These are phyloP conservation scores for Pyrus communis DNA, from an alignment of 306 rosid genomes.

Conservation along the genomic window DNA sequence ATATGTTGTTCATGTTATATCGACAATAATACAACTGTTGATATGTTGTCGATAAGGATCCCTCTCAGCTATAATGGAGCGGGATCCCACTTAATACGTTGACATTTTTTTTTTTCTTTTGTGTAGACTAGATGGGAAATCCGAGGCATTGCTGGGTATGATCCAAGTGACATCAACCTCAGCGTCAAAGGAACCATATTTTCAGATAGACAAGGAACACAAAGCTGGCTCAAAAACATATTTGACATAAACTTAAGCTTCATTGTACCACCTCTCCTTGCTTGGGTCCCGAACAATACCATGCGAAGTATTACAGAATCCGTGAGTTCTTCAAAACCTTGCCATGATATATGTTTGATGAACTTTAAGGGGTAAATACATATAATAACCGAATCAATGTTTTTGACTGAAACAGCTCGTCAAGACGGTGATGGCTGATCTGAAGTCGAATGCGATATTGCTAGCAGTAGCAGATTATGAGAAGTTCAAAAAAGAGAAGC, in stretches of 20 bases:
- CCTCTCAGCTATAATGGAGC: too few species aligned
- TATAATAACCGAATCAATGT: neutral
- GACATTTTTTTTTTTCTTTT: neutral
- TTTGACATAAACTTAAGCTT: conserved; percentile 26
- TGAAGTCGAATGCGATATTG: conserved; percentile 22
- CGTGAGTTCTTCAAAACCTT: conserved; percentile 12
- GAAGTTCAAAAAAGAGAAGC: conserved; percentile 32
- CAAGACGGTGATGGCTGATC: conserved; percentile 18
- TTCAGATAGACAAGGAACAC: conserved; percentile 30
- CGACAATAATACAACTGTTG: too few species aligned
- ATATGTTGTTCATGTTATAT: too few species aligned
- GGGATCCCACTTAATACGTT: neutral
- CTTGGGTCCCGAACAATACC: conserved; percentile 25
- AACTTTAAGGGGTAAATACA: neutral
- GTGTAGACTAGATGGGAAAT: conserved; percentile 32
- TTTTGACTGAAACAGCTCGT: conserved; percentile 22
- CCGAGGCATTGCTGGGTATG: conserved; percentile 5
- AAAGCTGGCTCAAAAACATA: conserved; percentile 26
- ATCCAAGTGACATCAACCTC: neutral
- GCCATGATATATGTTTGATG: neutral
- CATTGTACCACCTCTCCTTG: conserved; percentile 13
- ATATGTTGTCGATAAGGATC: too few species aligned
- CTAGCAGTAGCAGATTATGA: conserved; percentile 39
- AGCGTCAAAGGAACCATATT: conserved; percentile 20
- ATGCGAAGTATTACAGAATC: neutral